Conservation (phyloP, 2,329 filamentous ascomycete genomes). For the Neofusicoccum ribis region DNA sequence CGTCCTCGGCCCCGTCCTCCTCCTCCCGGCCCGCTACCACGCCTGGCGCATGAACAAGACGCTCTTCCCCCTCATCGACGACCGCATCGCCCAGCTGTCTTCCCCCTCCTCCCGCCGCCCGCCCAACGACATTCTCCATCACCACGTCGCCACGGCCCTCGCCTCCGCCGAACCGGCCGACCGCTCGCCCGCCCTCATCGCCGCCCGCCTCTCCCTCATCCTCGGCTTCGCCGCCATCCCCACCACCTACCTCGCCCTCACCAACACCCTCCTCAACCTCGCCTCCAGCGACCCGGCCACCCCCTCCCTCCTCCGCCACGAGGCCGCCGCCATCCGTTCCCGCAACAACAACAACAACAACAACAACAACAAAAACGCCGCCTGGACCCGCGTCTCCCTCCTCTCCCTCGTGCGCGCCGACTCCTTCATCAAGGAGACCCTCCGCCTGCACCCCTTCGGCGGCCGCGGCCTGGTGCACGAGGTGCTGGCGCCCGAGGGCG, state of each 20-base stretch:
- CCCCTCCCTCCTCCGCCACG: constrained; percentile 10
- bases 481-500: constrained; percentile 28
- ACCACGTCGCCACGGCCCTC: constrained; percentile 4
- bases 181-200: neutral
- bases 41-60: constrained; percentile 8
- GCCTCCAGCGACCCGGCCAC: neutral
- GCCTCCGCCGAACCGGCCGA: neutral
- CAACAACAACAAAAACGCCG: neutral
- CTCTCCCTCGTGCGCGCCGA: constrained; percentile 28
- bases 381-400: neutral
- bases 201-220: constrained; percentile 19
- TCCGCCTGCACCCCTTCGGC: constrained; percentile 30
- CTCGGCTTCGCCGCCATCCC: constrained; percentile 30
- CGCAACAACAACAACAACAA: constrained; percentile 16
- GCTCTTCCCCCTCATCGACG: constrained; percentile 11
- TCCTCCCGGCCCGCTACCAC: constrained; percentile 14
- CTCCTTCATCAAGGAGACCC: constrained; percentile 32
- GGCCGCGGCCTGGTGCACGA: constrained; percentile 26
- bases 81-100: neutral
- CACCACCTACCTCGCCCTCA: constrained; percentile 19
- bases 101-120: neutral
- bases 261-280: constrained; percentile 5
- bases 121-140: constrained; percentile 1
- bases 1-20: constrained; percentile 11
- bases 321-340: constrained; percentile 22